Evolutionary conservation across 768 basidiomycete species (phyloP).

Genomic region (Neoboletus subvelutipes): DNA sequence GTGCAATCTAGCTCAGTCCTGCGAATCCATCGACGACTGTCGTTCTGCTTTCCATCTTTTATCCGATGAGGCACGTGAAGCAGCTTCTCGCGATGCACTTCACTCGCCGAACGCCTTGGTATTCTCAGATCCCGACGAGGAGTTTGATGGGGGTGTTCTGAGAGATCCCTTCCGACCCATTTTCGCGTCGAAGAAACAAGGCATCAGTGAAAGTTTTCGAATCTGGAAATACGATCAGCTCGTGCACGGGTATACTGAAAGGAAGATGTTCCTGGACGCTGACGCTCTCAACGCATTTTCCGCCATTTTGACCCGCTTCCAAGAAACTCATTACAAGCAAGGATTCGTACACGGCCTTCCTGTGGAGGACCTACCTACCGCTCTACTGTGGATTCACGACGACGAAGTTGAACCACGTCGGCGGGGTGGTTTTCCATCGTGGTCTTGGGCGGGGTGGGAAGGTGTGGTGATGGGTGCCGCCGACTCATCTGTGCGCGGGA

Average conservation of each 20-base stretch:
- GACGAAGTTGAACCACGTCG: not conserved
- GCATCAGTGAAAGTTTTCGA: not conserved
- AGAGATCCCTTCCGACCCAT: constrained; percentile 3
- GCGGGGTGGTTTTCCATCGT: constrained; percentile 1
- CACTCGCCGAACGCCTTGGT: not conserved
- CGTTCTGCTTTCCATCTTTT: not conserved
- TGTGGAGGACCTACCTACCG: not conserved
- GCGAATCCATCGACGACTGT: not conserved
- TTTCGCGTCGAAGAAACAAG: not conserved
- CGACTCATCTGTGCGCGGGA: not conserved
- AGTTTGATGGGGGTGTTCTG: not conserved
- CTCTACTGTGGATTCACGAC: not conserved
- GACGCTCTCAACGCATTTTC: not conserved
- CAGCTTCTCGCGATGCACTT: not conserved
- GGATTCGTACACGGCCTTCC: constrained; percentile 1
- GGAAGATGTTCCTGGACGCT: not conserved
- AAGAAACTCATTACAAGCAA: not conserved
- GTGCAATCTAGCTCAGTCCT: not conserved
- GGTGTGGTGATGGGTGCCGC: not conserved
- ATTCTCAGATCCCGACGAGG: not conserved
- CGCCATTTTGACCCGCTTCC: not conserved
- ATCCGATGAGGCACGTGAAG: not conserved
- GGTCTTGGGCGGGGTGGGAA: constrained; percentile 8
- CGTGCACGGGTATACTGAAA: not conserved
- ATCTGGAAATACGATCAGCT: constrained; percentile 1